A percentile compares a stretch with the other conserved stretches of the same genome.
Evolutionary conservation across 2,329 filamentous ascomycete species (phyloP).

Genomic region (Lasiodiplodia gonubiensis): DNA sequence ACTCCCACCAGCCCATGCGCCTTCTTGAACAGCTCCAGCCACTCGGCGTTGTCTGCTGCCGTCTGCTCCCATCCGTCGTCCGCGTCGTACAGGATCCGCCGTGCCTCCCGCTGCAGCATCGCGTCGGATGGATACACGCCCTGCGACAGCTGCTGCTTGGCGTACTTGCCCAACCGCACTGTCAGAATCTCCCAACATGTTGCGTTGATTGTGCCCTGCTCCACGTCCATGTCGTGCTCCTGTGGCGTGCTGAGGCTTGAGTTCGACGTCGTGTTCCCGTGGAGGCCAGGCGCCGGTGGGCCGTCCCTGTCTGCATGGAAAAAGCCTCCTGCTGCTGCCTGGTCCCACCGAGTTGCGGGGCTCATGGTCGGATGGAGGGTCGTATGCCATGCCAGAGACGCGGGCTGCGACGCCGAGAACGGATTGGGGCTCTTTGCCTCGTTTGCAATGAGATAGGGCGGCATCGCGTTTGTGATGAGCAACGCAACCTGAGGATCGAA

Average conservation of each 20-base stretch:
- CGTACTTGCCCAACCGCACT: constrained; percentile 52
- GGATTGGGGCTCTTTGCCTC: constrained; percentile 44
- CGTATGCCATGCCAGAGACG: constrained; percentile 38
- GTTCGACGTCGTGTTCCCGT: neutral
- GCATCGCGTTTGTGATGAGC: constrained; percentile 58
- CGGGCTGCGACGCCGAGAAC: constrained; percentile 52
- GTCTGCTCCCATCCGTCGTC: constrained; percentile 57
- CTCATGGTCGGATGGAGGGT: constrained; percentile 37
- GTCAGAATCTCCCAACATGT: constrained; percentile 60
- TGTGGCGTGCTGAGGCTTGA: neutral
- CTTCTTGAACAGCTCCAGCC: constrained; percentile 57
- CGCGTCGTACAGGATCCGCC: constrained; percentile 55
- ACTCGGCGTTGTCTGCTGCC: constrained; percentile 50
- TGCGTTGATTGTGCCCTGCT: constrained; percentile 32
- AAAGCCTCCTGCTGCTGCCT: constrained; percentile 15
- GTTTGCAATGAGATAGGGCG: constrained; percentile 57
- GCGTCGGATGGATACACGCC: constrained; percentile 54
- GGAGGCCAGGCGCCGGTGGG: neutral
- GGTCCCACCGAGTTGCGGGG: constrained; percentile 1
- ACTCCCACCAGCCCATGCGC: constrained; percentile 49
- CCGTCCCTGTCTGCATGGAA: constrained; percentile 16
- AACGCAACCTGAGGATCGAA: constrained; percentile 55
- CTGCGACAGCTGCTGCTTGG: constrained; percentile 46
- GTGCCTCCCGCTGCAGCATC: constrained; percentile 55
- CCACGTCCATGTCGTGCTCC: neutral